Base-by-base conservation (phyloP, 306 rosid species). In the Glycine soja region DNA sequence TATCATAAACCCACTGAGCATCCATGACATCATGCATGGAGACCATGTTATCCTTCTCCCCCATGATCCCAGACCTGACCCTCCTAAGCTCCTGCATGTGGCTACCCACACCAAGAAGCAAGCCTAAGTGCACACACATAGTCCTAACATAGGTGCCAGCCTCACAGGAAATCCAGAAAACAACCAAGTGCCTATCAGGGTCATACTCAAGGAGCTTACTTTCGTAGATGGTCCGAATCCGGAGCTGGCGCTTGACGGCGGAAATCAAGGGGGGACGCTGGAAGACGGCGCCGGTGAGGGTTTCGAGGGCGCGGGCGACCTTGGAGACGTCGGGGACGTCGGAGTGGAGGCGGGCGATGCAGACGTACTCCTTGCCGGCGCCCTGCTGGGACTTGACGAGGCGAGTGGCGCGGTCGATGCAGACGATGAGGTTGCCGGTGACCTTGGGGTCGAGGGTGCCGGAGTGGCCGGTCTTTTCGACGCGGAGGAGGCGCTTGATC, bases 11-110 rank as follows among this genome's bases (percentile, higher is more conserved):
- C 94, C 94, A 91, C 75, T 91, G 95, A 19, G 93, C 98, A 90
- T 93, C 98, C 87, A 93, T 80, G 1, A 93, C 98, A 88, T 93
- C 98, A 36, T 91, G 98, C 98, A 93, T 91, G 6, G 90, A 78
- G 3, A 93, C 97, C 98, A 93, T 91, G 59, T 93, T 93, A 84
- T 93, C 94, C 63, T 89, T 93, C 89, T 93, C 97, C 1, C 98
- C 98, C 88, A 89, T 51, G 57, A 90, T 93, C 42, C 98, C 98
- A 12, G 93, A 91, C 61, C 94, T 75, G 30, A 93, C 98, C 82
- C 98, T 89, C 70, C 97, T 89, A 51, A 93, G 92, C 85, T 93
- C 98, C 65, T 93, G 98, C 98, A 93, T 93, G 74, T 93, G 97
- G 15, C 81, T 87, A 6, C 98, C 97, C 45, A 93, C 98, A 38